phyloP scores from a whole-genome alignment of 768 basidiomycete genomes.

The Naganishia vishniacii region DNA sequence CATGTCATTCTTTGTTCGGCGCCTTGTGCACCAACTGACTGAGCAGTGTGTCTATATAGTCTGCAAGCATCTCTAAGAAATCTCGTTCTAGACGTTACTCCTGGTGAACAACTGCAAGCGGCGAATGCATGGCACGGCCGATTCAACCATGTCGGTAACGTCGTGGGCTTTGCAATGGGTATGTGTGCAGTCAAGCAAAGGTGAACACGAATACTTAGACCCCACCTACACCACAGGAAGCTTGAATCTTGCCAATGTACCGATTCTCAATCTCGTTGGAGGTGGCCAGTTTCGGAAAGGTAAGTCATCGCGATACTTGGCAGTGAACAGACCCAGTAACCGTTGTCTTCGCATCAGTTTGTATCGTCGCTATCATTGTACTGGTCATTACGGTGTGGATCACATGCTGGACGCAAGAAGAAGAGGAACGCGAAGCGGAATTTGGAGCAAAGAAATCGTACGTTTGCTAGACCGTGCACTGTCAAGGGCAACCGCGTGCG shows the following conservation, averaged over 20 bases:
- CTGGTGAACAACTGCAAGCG: conserved; percentile 79
- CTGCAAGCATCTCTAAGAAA: conserved; percentile 78
- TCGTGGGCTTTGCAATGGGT: conserved; percentile 86
- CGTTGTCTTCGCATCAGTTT: conserved; percentile 62
- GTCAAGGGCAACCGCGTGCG: no score
- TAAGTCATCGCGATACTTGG: conserved; percentile 28
- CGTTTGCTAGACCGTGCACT: no score
- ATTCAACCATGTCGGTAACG: conserved; percentile 95
- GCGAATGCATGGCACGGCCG: conserved; percentile 97
- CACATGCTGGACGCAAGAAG: conserved; percentile 79
- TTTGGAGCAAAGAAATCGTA: conserved; percentile 46
- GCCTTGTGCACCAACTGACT: not conserved
- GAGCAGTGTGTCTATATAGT: conserved; percentile 7
- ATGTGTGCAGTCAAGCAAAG: not conserved
- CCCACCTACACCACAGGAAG: conserved; percentile 35
- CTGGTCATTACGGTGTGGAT: conserved; percentile 76
- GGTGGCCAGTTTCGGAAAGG: conserved; percentile 87
- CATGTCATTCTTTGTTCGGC: not conserved
- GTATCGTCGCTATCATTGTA: conserved; percentile 72
- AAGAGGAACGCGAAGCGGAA: conserved; percentile 53
- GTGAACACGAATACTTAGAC: not conserved
- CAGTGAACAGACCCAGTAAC: no score
- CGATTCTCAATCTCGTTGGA: conserved; percentile 71
- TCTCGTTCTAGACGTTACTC: conserved; percentile 84
- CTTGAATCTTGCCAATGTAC: conserved; percentile 73